A percentile compares a stretch with the other conserved stretches of the same genome.
These are phyloP conservation scores for Xylariaceae sp. DNA, from an alignment of 2,329 filamentous ascomycete genomes.

Conservation along the genomic window DNA sequence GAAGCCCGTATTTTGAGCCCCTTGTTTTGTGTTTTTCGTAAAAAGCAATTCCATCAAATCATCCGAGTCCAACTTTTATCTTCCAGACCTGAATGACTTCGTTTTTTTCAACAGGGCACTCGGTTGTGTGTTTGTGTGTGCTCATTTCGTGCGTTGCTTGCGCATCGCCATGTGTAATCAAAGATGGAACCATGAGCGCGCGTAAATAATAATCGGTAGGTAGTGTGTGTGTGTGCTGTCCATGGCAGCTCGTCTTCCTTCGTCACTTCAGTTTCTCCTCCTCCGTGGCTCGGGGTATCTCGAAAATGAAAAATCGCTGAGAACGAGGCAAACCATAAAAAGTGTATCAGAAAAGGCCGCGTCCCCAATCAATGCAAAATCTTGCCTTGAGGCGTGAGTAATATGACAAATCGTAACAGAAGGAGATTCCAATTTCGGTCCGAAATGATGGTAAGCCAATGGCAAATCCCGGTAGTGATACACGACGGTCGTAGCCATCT, in stretches of 20 bases:
- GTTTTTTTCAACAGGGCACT: constrained; percentile 4
- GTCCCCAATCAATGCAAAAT: constrained; percentile 26
- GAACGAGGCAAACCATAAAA: constrained; percentile 25
- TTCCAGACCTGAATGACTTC: constrained; percentile 13
- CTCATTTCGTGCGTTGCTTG: constrained; percentile 18
- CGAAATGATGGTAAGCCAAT: constrained; percentile 16
- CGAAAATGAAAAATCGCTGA: constrained; percentile 29
- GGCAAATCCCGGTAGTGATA: constrained; percentile 27
- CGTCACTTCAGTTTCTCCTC: constrained; percentile 20
- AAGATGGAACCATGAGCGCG: neutral
- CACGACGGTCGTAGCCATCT: constrained; percentile 29
- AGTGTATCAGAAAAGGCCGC: constrained; percentile 22
- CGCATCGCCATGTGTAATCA: constrained; percentile 17
- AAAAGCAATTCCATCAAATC: constrained; percentile 7
- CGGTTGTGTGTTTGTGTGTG: constrained; percentile 5
- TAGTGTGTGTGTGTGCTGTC: constrained; percentile 13
- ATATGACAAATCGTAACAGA: constrained; percentile 30
- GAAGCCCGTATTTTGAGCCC: neutral
- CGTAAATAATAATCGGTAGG: neutral
- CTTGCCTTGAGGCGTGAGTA: constrained; percentile 30
- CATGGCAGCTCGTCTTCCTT: constrained; percentile 21
- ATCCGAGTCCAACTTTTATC: constrained; percentile 18
- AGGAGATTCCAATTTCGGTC: constrained; percentile 25
- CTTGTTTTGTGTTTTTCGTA: neutral
- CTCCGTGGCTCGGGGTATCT: constrained; percentile 30